Conservation (phyloP, 768 basidiomycete genomes). For the Phallus indusiatus region DNA sequence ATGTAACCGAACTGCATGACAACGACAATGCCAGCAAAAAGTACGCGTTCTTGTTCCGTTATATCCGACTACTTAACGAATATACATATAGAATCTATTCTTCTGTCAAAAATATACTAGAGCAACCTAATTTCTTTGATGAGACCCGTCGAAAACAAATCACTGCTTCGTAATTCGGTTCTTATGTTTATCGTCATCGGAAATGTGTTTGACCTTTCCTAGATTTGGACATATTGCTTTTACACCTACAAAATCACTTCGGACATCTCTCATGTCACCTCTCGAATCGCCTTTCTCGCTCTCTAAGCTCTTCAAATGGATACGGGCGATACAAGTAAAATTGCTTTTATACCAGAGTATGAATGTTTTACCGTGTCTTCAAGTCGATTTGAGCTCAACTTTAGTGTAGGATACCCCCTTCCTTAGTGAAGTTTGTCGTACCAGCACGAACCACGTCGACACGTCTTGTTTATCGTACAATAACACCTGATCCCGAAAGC, state of each 20-base stretch:
- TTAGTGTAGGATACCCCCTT: conserved; percentile 29
- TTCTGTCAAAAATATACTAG: not conserved
- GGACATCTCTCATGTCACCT: conserved; percentile 37
- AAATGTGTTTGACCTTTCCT: not conserved
- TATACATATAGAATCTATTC: conserved; percentile 19
- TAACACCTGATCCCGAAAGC: conserved; percentile 13
- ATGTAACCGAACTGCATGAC: conserved; percentile 29
- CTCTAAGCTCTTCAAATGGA: conserved; percentile 37
- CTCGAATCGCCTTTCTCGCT: conserved; percentile 33
- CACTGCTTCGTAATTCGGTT: conserved; percentile 3
- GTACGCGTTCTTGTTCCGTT: conserved; percentile 16
- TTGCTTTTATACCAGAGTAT: conserved; percentile 47
- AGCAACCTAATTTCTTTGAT: conserved; percentile 1
- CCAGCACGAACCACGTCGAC: conserved; percentile 29
- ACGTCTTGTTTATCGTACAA: conserved; percentile 39
- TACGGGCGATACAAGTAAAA: conserved; percentile 23
- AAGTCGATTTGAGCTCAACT: not conserved
- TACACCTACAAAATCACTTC: conserved; percentile 1
- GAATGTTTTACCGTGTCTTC: conserved; percentile 11
- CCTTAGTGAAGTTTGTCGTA: conserved; percentile 23
- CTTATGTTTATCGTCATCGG: not conserved
- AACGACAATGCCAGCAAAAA: conserved; percentile 21
- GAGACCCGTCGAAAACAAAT: not conserved
- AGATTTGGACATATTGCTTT: conserved; percentile 10
- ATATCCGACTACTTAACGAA: not conserved